Base-by-base conservation (phyloP, 169 alveolate species). In the Babesia divergens region DNA sequence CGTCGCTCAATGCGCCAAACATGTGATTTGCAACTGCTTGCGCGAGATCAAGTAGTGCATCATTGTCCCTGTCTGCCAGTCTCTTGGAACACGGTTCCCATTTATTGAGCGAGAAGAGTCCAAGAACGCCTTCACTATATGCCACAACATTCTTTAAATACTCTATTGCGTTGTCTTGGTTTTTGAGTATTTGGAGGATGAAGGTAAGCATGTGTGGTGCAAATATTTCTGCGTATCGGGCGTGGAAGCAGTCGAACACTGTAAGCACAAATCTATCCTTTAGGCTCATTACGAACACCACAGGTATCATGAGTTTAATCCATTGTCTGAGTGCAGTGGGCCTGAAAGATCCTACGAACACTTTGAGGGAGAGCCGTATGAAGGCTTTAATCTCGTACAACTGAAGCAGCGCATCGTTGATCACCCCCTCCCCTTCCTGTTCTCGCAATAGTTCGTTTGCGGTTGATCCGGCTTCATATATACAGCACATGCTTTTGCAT, bases 121-220 rank as follows among this genome's bases (percentile, higher is more conserved):
- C 72, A 18, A 62, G 11, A 18, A 62, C 51, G 24, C 72, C 72
- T 18, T 62, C 72, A n/a, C 72, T 62, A 49, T 62, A 62, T 2
- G 72, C 37, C 16, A 35, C 40, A 1, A 62, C 72, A 2, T 62
- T 62, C 42, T 44, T 62, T 8, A 62, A 20, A 20, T 62, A 62
- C n/a, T 62, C 72, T 35, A 62, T 9, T 28, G 26, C 46, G 26
- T 31, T 46, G 20, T 6, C 7, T 32, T 62, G 44, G 47, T 46
- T 62, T 32, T 62, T 62, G 32, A 62, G 43, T 11, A 62, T 11
- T 31, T 46, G 72, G 0, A 62, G 72, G 22, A 62, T 14, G 51
- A 62, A 62, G 34, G 53, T 62, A 22, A 62, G 40, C 72, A 62
- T 62, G 59, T 62, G 72, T 14, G 72, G 72, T 9, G 59, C 51